phyloP scores from a whole-genome alignment of 495 filamentous ascomycete genomes.

The Penicillium pancosmium region DNA sequence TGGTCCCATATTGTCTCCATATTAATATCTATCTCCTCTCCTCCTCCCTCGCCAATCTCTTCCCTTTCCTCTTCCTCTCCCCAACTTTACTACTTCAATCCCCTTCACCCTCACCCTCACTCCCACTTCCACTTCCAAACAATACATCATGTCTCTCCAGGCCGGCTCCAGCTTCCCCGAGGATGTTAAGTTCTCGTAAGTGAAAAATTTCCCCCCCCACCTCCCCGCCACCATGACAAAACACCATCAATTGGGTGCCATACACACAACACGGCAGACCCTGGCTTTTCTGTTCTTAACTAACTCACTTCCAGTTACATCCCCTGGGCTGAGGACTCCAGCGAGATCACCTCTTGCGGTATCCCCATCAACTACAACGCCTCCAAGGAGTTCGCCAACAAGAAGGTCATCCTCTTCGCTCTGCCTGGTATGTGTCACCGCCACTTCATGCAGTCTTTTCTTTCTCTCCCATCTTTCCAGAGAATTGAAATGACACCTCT shows the following conservation, averaged over 20 bases:
- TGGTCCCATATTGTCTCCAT: conserved; percentile 6
- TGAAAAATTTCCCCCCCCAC: conserved; percentile 21
- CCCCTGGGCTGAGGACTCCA: conserved; percentile 64
- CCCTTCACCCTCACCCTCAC: conserved; percentile 4
- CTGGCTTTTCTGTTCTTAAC: background rate
- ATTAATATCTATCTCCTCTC: conserved; percentile 21
- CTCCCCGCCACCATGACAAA: background rate
- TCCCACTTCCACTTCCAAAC: background rate
- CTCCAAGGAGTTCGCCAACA: conserved; percentile 81
- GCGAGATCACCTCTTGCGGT: conserved; percentile 73
- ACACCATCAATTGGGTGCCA: background rate
- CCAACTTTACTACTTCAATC: conserved; percentile 20
- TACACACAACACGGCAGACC: background rate
- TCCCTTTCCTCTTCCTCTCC: conserved; percentile 8
- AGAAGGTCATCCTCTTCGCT: conserved; percentile 90
- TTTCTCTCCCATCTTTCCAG: background rate
- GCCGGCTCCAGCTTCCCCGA: conserved; percentile 82
- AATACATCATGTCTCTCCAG: conserved; percentile 68
- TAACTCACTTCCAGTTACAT: conserved; percentile 60
- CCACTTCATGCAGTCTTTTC: conserved; percentile 24
- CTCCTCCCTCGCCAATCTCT: conserved; percentile 6
- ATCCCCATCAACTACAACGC: conserved; percentile 79
- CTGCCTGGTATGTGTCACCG: conserved; percentile 64
- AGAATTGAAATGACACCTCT: background rate
- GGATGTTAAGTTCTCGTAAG: conserved; percentile 74